Evolutionary conservation across 768 basidiomycete genomes (phyloP).

Genomic region (Rhizopogon roseolus): DNA sequence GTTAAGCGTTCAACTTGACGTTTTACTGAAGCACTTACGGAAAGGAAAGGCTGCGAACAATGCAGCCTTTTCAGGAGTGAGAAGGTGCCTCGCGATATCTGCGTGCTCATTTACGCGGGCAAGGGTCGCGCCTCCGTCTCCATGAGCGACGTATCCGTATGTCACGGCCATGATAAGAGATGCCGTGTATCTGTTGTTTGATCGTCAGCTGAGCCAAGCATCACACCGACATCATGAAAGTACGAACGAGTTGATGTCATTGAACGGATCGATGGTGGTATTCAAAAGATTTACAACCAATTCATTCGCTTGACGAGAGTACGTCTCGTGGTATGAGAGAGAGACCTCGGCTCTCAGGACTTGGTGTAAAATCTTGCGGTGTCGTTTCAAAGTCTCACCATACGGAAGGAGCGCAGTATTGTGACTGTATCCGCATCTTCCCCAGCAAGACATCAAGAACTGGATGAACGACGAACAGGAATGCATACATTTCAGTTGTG

Average conservation of each 20-base stretch:
- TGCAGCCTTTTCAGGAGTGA: constrained; percentile 2
- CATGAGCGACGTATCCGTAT: constrained; percentile 15
- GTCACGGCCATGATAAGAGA: constrained; percentile 23
- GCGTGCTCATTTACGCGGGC: constrained; percentile 19
- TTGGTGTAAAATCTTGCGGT: constrained; percentile 14
- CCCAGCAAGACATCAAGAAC: background rate
- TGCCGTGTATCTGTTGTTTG: constrained; percentile 15
- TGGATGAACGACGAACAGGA: background rate
- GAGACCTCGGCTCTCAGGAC: constrained; percentile 9
- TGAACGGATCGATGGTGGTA: constrained; percentile 9
- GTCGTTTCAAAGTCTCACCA: constrained; percentile 13
- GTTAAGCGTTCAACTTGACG: background rate
- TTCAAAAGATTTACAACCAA: constrained; percentile 10
- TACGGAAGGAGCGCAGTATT: constrained; percentile 18
- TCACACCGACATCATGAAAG: background rate
- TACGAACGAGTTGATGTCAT: constrained; percentile 13
- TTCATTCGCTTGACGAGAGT: constrained; percentile 1
- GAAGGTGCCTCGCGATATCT: constrained; percentile 1
- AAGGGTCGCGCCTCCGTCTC: constrained; percentile 14
- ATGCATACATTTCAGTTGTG: background rate
- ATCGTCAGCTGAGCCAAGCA: background rate
- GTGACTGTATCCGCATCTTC: constrained; percentile 19
- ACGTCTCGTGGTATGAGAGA: constrained; percentile 7
- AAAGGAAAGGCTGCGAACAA: constrained; percentile 4
- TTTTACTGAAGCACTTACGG: background rate